Evolutionary conservation across 257 asterid genomes (phyloP).

Genomic region (Lycium ferocissimum): DNA sequence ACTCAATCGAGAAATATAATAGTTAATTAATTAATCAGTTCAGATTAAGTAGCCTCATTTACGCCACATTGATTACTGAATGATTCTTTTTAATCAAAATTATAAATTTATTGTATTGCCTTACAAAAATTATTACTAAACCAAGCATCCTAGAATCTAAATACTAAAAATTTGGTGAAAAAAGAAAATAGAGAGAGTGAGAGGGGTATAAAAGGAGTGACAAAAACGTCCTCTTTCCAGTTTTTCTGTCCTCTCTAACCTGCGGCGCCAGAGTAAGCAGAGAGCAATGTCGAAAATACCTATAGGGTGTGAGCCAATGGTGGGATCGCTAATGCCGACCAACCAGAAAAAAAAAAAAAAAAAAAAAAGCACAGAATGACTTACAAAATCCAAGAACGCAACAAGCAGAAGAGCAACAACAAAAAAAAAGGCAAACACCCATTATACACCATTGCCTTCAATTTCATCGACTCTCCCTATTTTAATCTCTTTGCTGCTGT

Average conservation of each 20-base stretch:
- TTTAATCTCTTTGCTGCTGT: constrained; percentile 90
- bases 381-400: constrained; percentile 64
- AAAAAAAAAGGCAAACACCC: constrained; percentile 70
- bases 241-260: neutral
- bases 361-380: constrained; percentile 80
- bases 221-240: no score
- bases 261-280: neutral
- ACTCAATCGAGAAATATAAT: no score
- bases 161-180: neutral
- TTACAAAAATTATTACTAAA: no score
- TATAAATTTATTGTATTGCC: no score
- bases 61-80: no score
- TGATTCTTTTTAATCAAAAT: no score
- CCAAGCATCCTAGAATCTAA: no score
- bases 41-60: no score
- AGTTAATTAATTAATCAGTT: no score
- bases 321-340: constrained; percentile 74
- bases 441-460: constrained; percentile 84
- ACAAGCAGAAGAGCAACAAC: no score
- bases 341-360: constrained; percentile 49
- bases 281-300: constrained; percentile 51
- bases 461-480: constrained; percentile 84
- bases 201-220: neutral
- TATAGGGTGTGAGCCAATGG: constrained; percentile 82
- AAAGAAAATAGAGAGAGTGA: neutral